Percentiles rank a stretch among this genome's conserved stretches.
phyloP scores from a whole-genome alignment of 352 stramenopile genomes.

The Phytophthora podocarpi region DNA sequence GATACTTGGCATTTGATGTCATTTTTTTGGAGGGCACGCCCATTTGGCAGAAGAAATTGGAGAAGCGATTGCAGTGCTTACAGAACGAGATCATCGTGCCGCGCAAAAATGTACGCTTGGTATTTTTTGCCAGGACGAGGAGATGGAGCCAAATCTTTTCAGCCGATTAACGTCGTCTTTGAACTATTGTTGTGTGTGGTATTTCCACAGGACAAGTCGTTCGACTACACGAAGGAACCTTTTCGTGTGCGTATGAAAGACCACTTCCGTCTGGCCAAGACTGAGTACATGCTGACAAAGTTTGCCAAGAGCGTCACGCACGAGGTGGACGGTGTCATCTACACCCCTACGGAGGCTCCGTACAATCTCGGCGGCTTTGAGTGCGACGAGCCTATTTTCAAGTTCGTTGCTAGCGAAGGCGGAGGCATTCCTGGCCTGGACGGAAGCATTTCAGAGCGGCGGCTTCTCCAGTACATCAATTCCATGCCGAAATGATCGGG shows the following conservation, averaged over 20 bases:
- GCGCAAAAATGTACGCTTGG: slow-evolving; percentile 73
- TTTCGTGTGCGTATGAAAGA: slow-evolving; percentile 92
- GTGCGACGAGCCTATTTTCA: slow-evolving; percentile 85
- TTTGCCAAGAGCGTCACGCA: slow-evolving; percentile 89
- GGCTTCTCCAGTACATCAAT: slow-evolving; percentile 81
- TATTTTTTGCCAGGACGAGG: neutral
- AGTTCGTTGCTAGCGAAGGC: slow-evolving; percentile 88
- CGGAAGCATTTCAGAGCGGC: slow-evolving; percentile 79
- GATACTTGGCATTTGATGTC: slow-evolving; percentile 86
- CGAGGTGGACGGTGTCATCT: slow-evolving; percentile 88
- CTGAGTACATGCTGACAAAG: slow-evolving; percentile 85
- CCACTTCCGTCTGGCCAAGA: slow-evolving; percentile 87
- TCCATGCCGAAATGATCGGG: slow-evolving; percentile 64
- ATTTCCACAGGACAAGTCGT: slow-evolving; percentile 61
- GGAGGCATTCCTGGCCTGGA: slow-evolving; percentile 82
- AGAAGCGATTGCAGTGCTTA: slow-evolving; percentile 87
- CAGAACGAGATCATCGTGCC: slow-evolving; percentile 91
- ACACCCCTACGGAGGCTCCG: slow-evolving; percentile 79
- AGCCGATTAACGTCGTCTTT: slow-evolving; percentile 2
- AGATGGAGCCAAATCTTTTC: neutral
- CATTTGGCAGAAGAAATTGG: slow-evolving; percentile 88
- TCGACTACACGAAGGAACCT: slow-evolving; percentile 80
- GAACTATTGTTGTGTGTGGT: neutral
- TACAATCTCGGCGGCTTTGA: slow-evolving; percentile 90
- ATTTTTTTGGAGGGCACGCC: slow-evolving; percentile 77